Conservation (phyloP, 371 early-diverging fungal genomes). For the Sporodiniella umbellata region DNA sequence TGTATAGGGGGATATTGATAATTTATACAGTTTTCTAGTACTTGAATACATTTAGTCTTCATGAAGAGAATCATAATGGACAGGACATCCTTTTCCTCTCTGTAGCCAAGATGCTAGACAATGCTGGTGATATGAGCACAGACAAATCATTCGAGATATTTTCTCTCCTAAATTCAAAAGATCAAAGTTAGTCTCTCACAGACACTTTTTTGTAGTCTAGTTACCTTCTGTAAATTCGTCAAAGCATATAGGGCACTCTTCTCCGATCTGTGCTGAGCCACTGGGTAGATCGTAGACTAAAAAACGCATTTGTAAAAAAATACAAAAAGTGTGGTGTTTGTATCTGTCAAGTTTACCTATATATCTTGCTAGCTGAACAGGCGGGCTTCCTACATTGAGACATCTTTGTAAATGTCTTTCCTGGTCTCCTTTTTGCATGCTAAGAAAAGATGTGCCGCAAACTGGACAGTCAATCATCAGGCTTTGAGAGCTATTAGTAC, state of each 20-base stretch:
- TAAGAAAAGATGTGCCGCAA: constrained; percentile 58
- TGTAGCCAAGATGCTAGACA: constrained; percentile 30
- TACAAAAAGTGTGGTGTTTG: background rate
- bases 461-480: constrained; percentile 80
- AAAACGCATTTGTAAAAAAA: background rate
- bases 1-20: constrained; percentile 14
- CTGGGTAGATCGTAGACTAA: constrained; percentile 54
- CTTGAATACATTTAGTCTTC: constrained; percentile 58
- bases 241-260: constrained; percentile 87
- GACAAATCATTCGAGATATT: constrained; percentile 75
- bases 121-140: constrained; percentile 31
- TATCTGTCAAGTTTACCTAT: constrained; percentile 50
- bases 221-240: constrained; percentile 77
- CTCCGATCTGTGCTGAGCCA: constrained; percentile 60
- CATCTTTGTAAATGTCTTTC: constrained; percentile 44
- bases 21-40: constrained; percentile 29
- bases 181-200: too few species aligned
- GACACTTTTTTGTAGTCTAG: too few species aligned
- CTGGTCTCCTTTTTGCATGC: constrained; percentile 33
- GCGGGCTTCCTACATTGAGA: constrained; percentile 29
- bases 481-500: constrained; percentile 50
- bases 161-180: constrained; percentile 64
- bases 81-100: constrained; percentile 33
- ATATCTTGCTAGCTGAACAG: constrained; percentile 59
- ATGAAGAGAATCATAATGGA: constrained; percentile 51